Evolutionary conservation across 371 early-diverging fungal species (phyloP).

Genomic region (Mortierella sp.): DNA sequence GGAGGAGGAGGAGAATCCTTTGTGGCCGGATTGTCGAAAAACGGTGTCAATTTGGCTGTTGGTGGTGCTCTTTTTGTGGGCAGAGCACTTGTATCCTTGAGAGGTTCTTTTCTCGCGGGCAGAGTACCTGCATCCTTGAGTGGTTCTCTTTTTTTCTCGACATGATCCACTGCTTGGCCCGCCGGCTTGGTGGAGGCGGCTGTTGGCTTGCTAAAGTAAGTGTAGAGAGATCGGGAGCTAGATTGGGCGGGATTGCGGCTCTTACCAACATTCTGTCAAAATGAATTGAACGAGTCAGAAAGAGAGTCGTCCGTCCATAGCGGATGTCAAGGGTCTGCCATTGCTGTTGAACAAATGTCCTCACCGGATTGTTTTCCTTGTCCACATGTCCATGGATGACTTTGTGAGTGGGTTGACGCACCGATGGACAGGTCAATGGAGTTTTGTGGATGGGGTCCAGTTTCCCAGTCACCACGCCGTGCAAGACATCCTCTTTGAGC

Average conservation of each 20-base stretch:
- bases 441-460: constrained; percentile 65
- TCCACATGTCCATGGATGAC: neutral
- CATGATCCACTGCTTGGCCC: neutral
- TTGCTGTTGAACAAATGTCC: neutral
- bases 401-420: neutral
- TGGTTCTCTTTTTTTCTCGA: neutral
- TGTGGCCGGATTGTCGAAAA: neutral
- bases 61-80: no score
- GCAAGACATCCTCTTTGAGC: constrained; percentile 55
- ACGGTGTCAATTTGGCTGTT: neutral
- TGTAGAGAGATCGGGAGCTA: constrained; percentile 19
- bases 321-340: neutral
- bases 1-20: neutral
- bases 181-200: neutral
- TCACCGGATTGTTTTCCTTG: constrained; percentile 31
- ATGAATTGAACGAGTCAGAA: neutral
- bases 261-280: neutral
- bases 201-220: constrained; percentile 23
- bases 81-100: neutral
- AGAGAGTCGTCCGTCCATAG: neutral
- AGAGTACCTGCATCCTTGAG: neutral
- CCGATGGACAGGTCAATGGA: constrained; percentile 35
- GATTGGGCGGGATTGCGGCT: neutral
- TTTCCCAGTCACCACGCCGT: constrained; percentile 62
- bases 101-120: neutral